Base-by-base conservation (phyloP, 495 filamentous ascomycete species). In the Emericellopsis terricola region DNA sequence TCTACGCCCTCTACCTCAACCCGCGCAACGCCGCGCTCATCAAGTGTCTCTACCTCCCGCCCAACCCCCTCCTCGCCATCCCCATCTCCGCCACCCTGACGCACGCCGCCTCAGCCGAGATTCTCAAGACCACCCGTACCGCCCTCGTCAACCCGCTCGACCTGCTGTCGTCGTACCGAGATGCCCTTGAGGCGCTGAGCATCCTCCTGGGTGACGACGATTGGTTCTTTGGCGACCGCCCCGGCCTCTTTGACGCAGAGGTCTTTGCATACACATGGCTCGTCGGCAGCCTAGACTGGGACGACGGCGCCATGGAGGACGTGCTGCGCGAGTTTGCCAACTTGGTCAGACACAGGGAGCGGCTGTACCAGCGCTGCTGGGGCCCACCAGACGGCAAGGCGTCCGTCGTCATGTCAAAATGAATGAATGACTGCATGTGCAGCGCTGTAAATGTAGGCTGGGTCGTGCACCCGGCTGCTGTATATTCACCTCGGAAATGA, bases 231-330 rank as follows among this genome's bases (percentile, higher is more conserved):
- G 46, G 42, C 11, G 14, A 39, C 14, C 59, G 55, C 17, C 83
- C 89, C 2, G 69, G 72, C 0, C 45, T 85, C 9, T 82, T 97
- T 43, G 89, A 97, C 53, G 83, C 86, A 17, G 71, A 65, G 37
- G 71, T 94, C 15, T 96, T 93, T 59, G 76, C 81, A 16, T 97
- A 93, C 53, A 84, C 81, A n/a, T 68, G 87, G 50, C 49, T 93
- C 14, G 63, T 94, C 19, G 48, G 91, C 39, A 68, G 78, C 41
- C 48, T 77, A 42, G 64, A 54, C 3, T 83, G 76, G 78, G 63
- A 57, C 39, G 38, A 45, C 28, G 40, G n/a, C 21, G 29, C 34
- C 6, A 38, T 48, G 19, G 29, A 20, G 7, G 40, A 44, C 1
- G 41, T 41, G 31, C 27, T 46, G 32, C 32, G 29, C 8, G 56